Conservation (phyloP, 768 basidiomycete species). For the Tylopilus intermedius region DNA sequence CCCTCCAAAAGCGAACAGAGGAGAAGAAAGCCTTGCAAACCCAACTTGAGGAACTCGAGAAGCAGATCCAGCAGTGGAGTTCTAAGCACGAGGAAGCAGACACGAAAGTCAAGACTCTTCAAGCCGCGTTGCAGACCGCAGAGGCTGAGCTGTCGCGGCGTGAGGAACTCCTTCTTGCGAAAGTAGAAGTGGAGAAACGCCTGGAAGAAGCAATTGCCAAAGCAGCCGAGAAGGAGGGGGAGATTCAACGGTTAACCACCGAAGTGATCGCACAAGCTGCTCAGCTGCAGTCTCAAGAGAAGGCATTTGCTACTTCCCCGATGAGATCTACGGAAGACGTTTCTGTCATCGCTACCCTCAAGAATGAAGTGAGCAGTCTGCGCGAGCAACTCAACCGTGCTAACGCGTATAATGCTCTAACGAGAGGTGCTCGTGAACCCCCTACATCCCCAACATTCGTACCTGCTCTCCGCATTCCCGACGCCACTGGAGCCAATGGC, state of each 20-base stretch:
- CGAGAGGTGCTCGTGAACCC: slow-evolving; percentile 67
- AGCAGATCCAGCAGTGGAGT: slow-evolving; percentile 81
- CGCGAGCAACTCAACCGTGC: slow-evolving; percentile 94
- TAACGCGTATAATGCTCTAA: slow-evolving; percentile 87
- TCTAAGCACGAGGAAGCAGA: slow-evolving; percentile 86
- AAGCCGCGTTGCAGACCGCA: slow-evolving; percentile 60
- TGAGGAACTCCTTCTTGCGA: slow-evolving; percentile 69
- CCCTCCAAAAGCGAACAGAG: slow-evolving; percentile 79
- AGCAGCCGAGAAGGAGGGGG: slow-evolving; percentile 76
- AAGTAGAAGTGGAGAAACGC: slow-evolving; percentile 73
- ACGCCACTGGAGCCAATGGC: slow-evolving; percentile 41
- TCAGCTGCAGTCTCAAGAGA: slow-evolving; percentile 74
- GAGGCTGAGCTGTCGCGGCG: slow-evolving; percentile 69
- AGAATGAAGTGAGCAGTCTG: slow-evolving; percentile 86
- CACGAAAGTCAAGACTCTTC: slow-evolving; percentile 63
- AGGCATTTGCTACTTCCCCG: slow-evolving; percentile 59
- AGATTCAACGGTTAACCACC: slow-evolving; percentile 74
- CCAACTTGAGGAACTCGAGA: slow-evolving; percentile 75
- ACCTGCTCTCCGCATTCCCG: slow-evolving; percentile 61
- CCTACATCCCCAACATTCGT: slow-evolving; percentile 84
- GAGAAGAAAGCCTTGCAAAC: slow-evolving; percentile 85
- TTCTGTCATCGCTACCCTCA: slow-evolving; percentile 82
- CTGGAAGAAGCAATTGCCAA: slow-evolving; percentile 74
- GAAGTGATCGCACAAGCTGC: slow-evolving; percentile 70
- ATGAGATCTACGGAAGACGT: slow-evolving; percentile 73